These are phyloP conservation scores for Podospora pseudopauciseta DNA, from an alignment of 495 filamentous ascomycete species.

Conservation along the genomic window DNA sequence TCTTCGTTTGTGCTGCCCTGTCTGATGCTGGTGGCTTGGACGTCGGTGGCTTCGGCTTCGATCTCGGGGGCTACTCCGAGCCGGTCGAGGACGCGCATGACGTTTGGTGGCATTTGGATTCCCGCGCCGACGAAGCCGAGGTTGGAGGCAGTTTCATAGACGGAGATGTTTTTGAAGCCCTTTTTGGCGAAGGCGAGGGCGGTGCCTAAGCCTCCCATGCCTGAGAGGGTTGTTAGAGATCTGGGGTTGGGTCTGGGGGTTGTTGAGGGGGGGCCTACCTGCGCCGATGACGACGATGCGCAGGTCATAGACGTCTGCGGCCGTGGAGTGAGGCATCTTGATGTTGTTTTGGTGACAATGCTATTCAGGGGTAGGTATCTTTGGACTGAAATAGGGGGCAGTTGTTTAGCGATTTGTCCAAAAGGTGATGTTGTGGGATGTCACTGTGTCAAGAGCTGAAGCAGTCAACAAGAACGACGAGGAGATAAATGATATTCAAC, in stretches of 20 bases:
- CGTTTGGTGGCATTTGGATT: constrained; percentile 78
- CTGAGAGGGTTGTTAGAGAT: constrained; percentile 34
- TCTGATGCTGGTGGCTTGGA: constrained; percentile 46
- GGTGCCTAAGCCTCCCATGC: constrained; percentile 72
- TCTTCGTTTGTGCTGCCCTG: constrained; percentile 62
- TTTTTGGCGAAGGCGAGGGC: constrained; percentile 70
- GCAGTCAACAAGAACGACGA: neutral
- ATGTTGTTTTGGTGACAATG: neutral
- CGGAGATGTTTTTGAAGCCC: constrained; percentile 67
- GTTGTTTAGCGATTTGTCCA: neutral
- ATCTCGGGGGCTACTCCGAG: constrained; percentile 68
- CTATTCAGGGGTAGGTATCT: neutral
- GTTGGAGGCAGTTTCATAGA: constrained; percentile 69
- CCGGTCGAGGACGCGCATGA: constrained; percentile 67
- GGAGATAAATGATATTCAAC: neutral
- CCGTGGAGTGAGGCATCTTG: constrained; percentile 2
- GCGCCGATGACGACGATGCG: constrained; percentile 45
- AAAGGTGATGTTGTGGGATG: neutral
- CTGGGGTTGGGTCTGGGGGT: neutral
- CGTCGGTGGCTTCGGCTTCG: constrained; percentile 54
- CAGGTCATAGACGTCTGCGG: constrained; percentile 42
- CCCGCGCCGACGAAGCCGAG: constrained; percentile 80
- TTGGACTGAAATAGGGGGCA: neutral
- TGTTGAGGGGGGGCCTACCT: constrained; percentile 27
- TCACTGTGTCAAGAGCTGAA: neutral